Evolutionary conservation across 331 rosid genomes (phyloP), one percentile per base, ranked within the genome.

Genomic region (Saraca asoca): DNA sequence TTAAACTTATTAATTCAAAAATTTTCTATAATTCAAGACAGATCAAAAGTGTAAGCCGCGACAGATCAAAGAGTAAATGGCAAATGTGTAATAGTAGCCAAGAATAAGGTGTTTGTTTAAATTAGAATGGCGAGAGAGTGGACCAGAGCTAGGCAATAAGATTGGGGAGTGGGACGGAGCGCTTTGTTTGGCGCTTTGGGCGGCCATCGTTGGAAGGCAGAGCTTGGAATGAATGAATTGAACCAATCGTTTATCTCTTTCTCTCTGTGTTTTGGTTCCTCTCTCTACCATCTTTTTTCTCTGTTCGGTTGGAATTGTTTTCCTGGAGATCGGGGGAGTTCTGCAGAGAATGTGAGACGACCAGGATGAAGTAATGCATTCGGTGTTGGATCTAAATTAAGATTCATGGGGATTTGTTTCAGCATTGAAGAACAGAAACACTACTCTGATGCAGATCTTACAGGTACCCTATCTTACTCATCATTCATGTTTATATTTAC

Each of bases 401-500:
- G 63, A 68, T 72, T 83, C 82, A 91, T 88, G 97, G 97, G 97
- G 85, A 79, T 79, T 83, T 91, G 95, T 84, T 85, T 88, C 70
- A 91, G 95, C 79, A 81, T 82, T 49, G 86, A 84, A 57, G 77
- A 85, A n/a, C 79, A 49, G 7, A 74, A 34, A 5, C 58, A 74
- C 51, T 7, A 58, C 51, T 61, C 81, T 51, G 62, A 75, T 60
- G 59, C 85, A 0, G 69, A 69, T 33, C 56, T 38, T 10, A 69
- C 73, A 64, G 82, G 85, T 80, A 72, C 49, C 49, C 43, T 2
- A 0, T 10, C 5, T 1, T 1, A 11, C 14, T 43, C 49, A 43
- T 43, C 13, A 1, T 43, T 43, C 15, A 7, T 39, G 8, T 39
- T 39, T 7, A 39, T 39, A 7, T 7, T 10, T 39, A 8, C 2